A percentile compares a stretch with the other conserved stretches of the same genome.
Evolutionary conservation across 129 eudicot species (phyloP).

Genomic region (Mikania micrantha): DNA sequence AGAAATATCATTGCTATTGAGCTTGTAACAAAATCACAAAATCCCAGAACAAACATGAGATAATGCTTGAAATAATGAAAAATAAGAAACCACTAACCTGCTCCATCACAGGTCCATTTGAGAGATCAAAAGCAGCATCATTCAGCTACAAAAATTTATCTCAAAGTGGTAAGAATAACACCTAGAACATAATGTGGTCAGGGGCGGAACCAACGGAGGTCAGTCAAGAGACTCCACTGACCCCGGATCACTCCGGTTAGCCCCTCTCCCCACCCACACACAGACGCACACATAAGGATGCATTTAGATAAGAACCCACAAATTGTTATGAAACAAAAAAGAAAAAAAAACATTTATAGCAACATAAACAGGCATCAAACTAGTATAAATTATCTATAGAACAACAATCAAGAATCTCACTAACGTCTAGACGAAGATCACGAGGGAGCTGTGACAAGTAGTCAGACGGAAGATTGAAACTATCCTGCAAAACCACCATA

Average conservation of each 20-base stretch:
- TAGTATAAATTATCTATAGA: not conserved
- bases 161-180: not conserved
- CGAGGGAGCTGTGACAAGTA: conserved; percentile 71
- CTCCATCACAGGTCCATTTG: conserved; percentile 71
- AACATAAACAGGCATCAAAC: too few relatives aligned
- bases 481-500: conserved; percentile 44
- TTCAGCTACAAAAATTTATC: conserved; percentile 55
- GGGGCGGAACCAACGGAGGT: too few relatives aligned
- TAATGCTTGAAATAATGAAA: not conserved
- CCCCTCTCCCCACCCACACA: too few relatives aligned
- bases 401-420: conserved; percentile 17
- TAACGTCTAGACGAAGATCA: conserved; percentile 90
- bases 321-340: too few relatives aligned
- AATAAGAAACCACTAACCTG: conserved; percentile 50
- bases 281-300: too few relatives aligned
- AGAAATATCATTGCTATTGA: not conserved
- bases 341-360: too few relatives aligned
- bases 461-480: conserved; percentile 74
- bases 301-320: too few relatives aligned
- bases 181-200: not conserved
- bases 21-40: not conserved
- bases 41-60: not conserved
- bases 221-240: too few relatives aligned
- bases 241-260: too few relatives aligned
- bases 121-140: conserved; percentile 99